Conservation (phyloP, 192 early-diverging fungal species). For the Mortierella antarctica region DNA sequence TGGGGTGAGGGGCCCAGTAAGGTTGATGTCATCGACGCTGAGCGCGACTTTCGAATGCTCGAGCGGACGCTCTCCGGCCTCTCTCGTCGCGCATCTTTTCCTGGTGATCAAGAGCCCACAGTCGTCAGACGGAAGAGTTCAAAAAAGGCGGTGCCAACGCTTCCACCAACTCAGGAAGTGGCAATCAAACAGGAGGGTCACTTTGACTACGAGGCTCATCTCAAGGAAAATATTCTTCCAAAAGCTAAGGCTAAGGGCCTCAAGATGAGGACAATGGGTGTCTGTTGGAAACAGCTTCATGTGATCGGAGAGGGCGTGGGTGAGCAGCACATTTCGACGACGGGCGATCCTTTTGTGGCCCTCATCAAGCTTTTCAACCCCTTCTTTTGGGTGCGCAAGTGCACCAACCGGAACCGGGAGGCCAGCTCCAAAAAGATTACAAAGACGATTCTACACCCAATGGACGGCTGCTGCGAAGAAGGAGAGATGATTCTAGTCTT, state of each 20-base stretch:
- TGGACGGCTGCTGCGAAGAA: slow-evolving; percentile 73
- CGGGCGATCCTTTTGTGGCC: slow-evolving; percentile 28
- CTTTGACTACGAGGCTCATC: slow-evolving; percentile 47
- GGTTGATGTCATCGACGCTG: slow-evolving; percentile 38
- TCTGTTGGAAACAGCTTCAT: slow-evolving; percentile 53
- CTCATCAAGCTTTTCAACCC: slow-evolving; percentile 44
- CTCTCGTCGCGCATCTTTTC: slow-evolving; percentile 15
- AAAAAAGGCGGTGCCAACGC: background rate
- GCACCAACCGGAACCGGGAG: background rate
- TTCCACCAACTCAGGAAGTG: slow-evolving; percentile 8
- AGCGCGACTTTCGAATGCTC: slow-evolving; percentile 39
- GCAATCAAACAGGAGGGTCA: slow-evolving; percentile 23
- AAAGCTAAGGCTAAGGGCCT: slow-evolving; percentile 34
- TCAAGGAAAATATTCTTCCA: slow-evolving; percentile 46
- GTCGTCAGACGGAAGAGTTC: slow-evolving; percentile 11
- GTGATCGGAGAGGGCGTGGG: slow-evolving; percentile 49
- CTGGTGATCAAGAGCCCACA: background rate
- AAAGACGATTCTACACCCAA: slow-evolving; percentile 62
- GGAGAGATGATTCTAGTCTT: slow-evolving; percentile 79
- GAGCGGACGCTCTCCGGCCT: slow-evolving; percentile 22
- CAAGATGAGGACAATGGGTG: slow-evolving; percentile 58
- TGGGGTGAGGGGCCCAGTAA: slow-evolving; percentile 51
- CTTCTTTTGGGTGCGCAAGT: slow-evolving; percentile 40
- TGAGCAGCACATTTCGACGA: slow-evolving; percentile 31
- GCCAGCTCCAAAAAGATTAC: slow-evolving; percentile 4